Evolutionary conservation across 2,329 filamentous ascomycete species (phyloP), one percentile per base, ranked within the genome.

Genomic region (Podosphaera fusca): DNA sequence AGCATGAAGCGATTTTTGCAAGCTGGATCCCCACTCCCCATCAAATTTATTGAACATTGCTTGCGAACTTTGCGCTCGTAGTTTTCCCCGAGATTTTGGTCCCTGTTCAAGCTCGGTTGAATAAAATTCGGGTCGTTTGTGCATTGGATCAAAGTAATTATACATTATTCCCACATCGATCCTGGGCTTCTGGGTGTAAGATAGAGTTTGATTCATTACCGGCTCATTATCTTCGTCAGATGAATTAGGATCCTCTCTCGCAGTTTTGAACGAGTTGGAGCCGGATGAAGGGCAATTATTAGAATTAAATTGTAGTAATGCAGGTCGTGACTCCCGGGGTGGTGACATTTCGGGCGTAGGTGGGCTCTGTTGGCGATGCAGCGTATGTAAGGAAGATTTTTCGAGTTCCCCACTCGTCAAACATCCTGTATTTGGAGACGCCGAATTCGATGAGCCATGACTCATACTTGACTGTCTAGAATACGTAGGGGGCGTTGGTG

Each of bases 301-400:
- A 60, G 68, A 69, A 50, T 73, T 64, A 40, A 68, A 66, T 21
- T 75, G 74, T 36, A 76, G 75, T 51, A 72, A 65, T 56, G 70
- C 65, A 64, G 70, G 72, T 14, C 73, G 69, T 58, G 72, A 73
- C 42, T 67, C 68, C 53, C 79, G 76, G 40, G 84, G 84, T 56
- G 84, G 85, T 14, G 84, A 88, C 51, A 84, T 77, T 68, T 87
- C 84, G 38, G 84, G 85, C 2, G 84, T 88, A 36, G 82, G 84
- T 14, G 82, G 82, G 63, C 80, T 85, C 64, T 76, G 75, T 61
- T 82, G 78, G 61, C 79, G 78, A 34, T 79, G 75, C 55, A 82
- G 81, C 4, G 82, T 85, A 57, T 72, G 71, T 63, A 57, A 63
- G 64, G 49, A 60, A 47, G 51, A 58, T 40, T 8, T 61, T 58